Conservation (phyloP, 306 rosid species). For the Lupinus albus region DNA sequence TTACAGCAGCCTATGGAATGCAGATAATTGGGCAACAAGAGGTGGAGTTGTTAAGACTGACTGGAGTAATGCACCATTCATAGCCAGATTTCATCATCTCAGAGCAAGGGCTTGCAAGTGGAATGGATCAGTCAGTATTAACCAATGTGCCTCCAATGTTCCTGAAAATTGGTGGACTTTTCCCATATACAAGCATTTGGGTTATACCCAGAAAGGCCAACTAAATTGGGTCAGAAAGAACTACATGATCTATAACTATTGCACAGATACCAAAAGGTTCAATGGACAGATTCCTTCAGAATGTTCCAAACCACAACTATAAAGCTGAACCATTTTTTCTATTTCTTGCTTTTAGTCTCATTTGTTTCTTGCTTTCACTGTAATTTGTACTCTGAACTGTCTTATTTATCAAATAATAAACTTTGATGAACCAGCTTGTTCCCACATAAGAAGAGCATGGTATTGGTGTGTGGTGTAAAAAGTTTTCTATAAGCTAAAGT, state of each 20-base stretch:
- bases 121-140: conserved; percentile 55
- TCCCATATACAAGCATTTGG: conserved; percentile 47
- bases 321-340: background rate
- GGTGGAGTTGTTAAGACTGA: conserved; percentile 68
- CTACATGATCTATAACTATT: conserved; percentile 70
- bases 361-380: too few species aligned
- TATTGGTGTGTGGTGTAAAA: too few species aligned
- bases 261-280: conserved; percentile 65
- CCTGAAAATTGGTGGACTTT: conserved; percentile 77
- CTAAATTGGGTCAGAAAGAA: conserved; percentile 56
- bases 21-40: conserved; percentile 83
- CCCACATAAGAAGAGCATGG: background rate
- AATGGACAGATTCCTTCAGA: conserved; percentile 55
- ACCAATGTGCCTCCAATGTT: conserved; percentile 51
- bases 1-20: conserved; percentile 75
- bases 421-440: background rate
- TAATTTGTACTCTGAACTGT: background rate
- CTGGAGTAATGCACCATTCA: conserved; percentile 68
- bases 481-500: too few species aligned
- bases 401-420: conserved; percentile 26
- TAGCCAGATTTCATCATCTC: conserved; percentile 50
- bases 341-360: background rate
- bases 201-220: conserved; percentile 39
- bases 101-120: conserved; percentile 78
- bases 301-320: conserved; percentile 56